Conservation (phyloP, 2,329 filamentous ascomycete genomes). For the Cadophora sp. region DNA sequence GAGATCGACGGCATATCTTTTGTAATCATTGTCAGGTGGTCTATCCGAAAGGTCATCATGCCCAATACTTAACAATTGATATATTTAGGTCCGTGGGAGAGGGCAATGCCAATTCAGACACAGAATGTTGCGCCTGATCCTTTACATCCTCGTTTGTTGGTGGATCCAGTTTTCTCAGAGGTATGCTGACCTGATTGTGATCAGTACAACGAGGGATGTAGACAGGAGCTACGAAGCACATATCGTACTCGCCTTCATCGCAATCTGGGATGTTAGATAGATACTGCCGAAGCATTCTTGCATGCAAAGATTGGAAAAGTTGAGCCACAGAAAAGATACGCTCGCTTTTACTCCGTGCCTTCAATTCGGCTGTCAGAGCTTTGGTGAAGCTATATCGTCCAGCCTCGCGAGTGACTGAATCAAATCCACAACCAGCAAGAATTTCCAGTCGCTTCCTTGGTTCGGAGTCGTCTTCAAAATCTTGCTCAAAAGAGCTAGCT, state of each 20-base stretch:
- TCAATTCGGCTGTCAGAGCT: conserved; percentile 3
- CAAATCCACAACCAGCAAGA: conserved; percentile 10
- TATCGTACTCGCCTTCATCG: background rate
- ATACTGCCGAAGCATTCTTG: conserved; percentile 10
- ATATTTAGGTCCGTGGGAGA: too few relatives aligned
- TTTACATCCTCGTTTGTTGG: background rate
- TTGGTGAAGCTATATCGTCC: conserved; percentile 10
- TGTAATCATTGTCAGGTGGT: too few relatives aligned
- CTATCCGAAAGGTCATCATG: too few relatives aligned
- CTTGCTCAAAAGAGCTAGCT: background rate
- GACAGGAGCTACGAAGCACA: background rate
- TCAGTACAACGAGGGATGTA: conserved; percentile 5
- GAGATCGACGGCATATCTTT: too few relatives aligned
- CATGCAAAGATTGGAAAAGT: conserved; percentile 1
- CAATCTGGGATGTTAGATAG: conserved; percentile 8
- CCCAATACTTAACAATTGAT: too few relatives aligned
- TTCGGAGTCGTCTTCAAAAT: background rate
- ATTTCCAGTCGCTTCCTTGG: background rate
- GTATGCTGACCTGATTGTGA: background rate
- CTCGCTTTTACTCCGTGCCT: background rate
- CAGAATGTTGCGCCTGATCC: too few relatives aligned
- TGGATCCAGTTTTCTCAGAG: background rate
- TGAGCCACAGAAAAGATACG: background rate
- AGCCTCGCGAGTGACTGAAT: background rate
- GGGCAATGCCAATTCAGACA: too few relatives aligned